phyloP scores from a whole-genome alignment of 1,284 basidiomycete genomes.

The Ustilago nuda region DNA sequence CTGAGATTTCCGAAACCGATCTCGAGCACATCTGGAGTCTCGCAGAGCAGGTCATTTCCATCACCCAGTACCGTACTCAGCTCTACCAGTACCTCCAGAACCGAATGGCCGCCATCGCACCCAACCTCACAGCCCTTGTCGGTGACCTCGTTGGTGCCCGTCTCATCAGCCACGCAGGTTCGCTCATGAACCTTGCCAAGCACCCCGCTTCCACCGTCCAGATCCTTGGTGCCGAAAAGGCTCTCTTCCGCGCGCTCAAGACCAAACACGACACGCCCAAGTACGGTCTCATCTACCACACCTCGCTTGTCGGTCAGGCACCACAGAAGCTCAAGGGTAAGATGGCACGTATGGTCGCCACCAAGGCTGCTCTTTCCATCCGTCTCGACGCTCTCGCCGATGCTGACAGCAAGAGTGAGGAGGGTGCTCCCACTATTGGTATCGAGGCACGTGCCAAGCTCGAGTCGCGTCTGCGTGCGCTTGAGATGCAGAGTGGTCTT shows the following conservation, averaged over 20 bases:
- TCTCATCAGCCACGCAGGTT: slow-evolving; percentile 95
- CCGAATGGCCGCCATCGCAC: slow-evolving; percentile 96
- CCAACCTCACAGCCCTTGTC: slow-evolving; percentile 93
- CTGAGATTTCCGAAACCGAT: slow-evolving; percentile 95
- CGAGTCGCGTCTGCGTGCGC: slow-evolving; percentile 88
- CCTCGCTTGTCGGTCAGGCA: slow-evolving; percentile 88
- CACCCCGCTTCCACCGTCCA: slow-evolving; percentile 98
- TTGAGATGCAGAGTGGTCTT: slow-evolving; percentile 74
- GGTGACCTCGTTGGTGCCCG: slow-evolving; percentile 96
- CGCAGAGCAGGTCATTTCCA: slow-evolving; percentile 96
- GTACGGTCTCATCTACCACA: slow-evolving; percentile 96
- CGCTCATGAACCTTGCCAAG: slow-evolving; percentile 91
- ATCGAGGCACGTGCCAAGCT: slow-evolving; percentile 93
- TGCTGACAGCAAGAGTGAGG: slow-evolving; percentile 86
- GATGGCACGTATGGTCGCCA: slow-evolving; percentile 99
- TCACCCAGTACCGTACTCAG: slow-evolving; percentile 91
- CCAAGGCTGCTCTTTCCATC: slow-evolving; percentile 88
- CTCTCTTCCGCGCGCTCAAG: slow-evolving; percentile 95
- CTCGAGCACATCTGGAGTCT: slow-evolving; percentile 93
- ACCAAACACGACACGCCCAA: slow-evolving; percentile 99
- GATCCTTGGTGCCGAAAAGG: slow-evolving; percentile 98
- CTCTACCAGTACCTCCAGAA: slow-evolving; percentile 94
- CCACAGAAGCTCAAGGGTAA: slow-evolving; percentile 99
- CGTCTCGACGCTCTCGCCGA: slow-evolving; percentile 96
- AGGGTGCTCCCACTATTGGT: slow-evolving; percentile 82